Percentiles rank a stretch among this genome's conserved stretches.
These are phyloP conservation scores for Euptelea pleiosperma DNA, from an alignment of 164 flowering plant species.

Conservation along the genomic window DNA sequence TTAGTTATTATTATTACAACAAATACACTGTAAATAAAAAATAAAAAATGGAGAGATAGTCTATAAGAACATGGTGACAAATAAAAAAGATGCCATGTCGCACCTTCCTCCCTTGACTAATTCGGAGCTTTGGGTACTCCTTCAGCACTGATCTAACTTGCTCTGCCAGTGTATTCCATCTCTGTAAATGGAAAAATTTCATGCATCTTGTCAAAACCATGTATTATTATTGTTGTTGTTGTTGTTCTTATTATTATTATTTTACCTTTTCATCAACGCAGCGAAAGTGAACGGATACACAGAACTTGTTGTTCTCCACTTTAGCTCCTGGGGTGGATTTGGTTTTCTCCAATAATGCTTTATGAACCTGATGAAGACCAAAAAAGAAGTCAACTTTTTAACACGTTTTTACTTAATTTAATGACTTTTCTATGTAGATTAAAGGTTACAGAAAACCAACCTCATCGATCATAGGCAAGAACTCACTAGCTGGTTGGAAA, in stretches of 20 bases:
- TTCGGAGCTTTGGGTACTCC: constrained; percentile 61
- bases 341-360: constrained; percentile 59
- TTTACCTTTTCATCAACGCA: constrained; percentile 89
- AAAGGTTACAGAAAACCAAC: constrained; percentile 40
- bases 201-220: too few species aligned
- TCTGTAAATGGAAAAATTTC: constrained; percentile 51
- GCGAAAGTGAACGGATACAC: constrained; percentile 85
- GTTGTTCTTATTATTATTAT: too few species aligned
- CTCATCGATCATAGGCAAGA: constrained; percentile 80
- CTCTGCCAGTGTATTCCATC: constrained; percentile 71
- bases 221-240: too few species aligned
- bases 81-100: neutral
- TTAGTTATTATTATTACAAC: constrained; percentile 4
- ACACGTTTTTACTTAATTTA: too few species aligned
- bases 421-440: too few species aligned
- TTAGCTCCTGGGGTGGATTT: constrained; percentile 68
- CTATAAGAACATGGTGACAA: too few species aligned
- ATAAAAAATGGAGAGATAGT: neutral
- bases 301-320: constrained; percentile 92
- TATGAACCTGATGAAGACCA: constrained; percentile 45
- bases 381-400: too few species aligned
- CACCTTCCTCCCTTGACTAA: constrained; percentile 82
- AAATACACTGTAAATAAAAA: neutral
- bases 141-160: constrained; percentile 57
- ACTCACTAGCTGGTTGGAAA: constrained; percentile 78